Base-by-base conservation (phyloP, 345 rosid genomes). In the Conringia planisiliqua region DNA sequence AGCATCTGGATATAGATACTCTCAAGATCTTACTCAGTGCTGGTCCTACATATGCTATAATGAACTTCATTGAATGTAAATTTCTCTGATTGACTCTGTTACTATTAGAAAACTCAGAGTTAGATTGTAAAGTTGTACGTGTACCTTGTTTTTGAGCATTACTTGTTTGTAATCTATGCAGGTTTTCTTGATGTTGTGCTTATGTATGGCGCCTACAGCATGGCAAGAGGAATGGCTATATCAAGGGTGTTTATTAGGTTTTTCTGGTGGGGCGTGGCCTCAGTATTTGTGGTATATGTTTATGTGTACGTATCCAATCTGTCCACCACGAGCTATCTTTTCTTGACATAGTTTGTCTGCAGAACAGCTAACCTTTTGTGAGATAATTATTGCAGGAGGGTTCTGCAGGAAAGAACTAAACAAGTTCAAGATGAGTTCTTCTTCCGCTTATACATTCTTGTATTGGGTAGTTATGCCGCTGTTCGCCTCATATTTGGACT, bases 211-310 rank as follows among this genome's bases (percentile, higher is more conserved):
- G 98, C 99, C 26, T 95, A 95, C 82, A 74, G 85, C 62, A 85
- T 92, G 18, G 88, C 98, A 9, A 86, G 98, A 83, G 99, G 92
- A 84, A 92, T 95, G 99, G 99, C 99, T 65, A 86, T 95, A 77
- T 92, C 99, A 39, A 87, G 98, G 81, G 82, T 95, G 57, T 83
- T 95, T 75, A 92, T 95, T 72, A 82, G 85, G 77, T 92, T 95
- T 75, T 83, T 95, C 75, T 95, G 98, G 98, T 82, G 88, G 81
- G 97, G 88, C 55, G 75, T 80, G 86, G 78, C 77, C 68, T 87
- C 99, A 36, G 97, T 58, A 54, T 82, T 84, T 71, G 85, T 90
- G 73, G 83, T 88, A 71, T 95, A 89, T 79, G 72, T 86, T 67
- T 95, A 89, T 71, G 78, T 90, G 98, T 95, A 83, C 72, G 98